Conservation (phyloP, 2,329 filamentous ascomycete species). For the Botryotinia convoluta region DNA sequence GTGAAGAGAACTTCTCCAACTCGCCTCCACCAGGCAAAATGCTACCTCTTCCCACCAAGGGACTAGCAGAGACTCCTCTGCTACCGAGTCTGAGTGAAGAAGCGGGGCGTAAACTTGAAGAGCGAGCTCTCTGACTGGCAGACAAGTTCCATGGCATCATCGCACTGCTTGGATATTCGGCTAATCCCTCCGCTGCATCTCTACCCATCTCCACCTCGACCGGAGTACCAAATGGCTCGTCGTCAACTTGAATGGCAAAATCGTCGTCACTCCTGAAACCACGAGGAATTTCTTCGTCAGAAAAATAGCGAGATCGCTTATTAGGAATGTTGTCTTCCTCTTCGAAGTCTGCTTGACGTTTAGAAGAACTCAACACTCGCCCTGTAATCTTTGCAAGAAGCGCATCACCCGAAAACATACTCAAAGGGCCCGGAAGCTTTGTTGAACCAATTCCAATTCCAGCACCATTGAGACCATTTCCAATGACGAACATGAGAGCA, state of each 20-base stretch:
- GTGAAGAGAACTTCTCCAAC: slow-evolving; percentile 28
- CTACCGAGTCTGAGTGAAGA: slow-evolving; percentile 33
- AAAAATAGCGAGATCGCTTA: background rate
- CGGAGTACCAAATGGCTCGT: slow-evolving; percentile 31
- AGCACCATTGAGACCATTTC: slow-evolving; percentile 54
- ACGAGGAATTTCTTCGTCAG: slow-evolving; percentile 35
- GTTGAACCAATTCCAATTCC: slow-evolving; percentile 46
- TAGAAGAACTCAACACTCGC: background rate
- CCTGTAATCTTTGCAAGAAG: slow-evolving; percentile 43
- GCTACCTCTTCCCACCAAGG: slow-evolving; percentile 52
- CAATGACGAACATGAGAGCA: slow-evolving; percentile 59
- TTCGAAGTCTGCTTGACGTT: background rate
- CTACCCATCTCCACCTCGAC: slow-evolving; percentile 66
- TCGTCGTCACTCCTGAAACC: slow-evolving; percentile 34
- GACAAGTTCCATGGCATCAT: slow-evolving; percentile 66
- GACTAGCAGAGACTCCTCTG: slow-evolving; percentile 58
- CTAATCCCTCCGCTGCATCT: slow-evolving; percentile 62
- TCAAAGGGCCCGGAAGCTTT: slow-evolving; percentile 48
- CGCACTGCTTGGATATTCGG: slow-evolving; percentile 63
- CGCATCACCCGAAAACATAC: slow-evolving; percentile 55
- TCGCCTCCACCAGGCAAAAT: slow-evolving; percentile 28
- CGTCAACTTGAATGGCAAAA: slow-evolving; percentile 42
- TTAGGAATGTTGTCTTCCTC: background rate
- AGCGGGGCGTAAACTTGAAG: slow-evolving; percentile 38
- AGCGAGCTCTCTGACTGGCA: slow-evolving; percentile 45